A percentile compares a stretch with the other conserved stretches of the same genome.
Conservation (phyloP, 1,139 yeast species). For the Kurtzmaniella quercitrusa region DNA sequence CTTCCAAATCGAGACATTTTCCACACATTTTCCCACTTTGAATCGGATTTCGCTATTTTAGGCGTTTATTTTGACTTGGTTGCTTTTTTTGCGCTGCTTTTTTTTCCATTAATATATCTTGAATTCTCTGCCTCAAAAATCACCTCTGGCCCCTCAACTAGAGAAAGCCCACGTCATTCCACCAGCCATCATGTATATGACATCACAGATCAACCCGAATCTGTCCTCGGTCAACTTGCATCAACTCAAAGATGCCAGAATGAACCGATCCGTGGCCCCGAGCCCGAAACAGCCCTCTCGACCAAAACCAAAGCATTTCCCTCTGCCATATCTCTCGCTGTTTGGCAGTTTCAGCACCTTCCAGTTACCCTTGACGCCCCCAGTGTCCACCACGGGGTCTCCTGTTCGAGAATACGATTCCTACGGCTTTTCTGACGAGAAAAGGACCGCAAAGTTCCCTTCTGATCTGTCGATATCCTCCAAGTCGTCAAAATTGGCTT, state of each 20-base stretch:
- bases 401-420: slow-evolving; percentile 20
- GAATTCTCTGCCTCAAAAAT: background rate
- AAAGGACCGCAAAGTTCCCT: slow-evolving; percentile 1
- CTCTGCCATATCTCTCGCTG: slow-evolving; percentile 2
- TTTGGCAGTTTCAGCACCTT: slow-evolving; percentile 7
- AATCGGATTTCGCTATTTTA: background rate
- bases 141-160: background rate
- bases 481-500: background rate
- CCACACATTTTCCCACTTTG: background rate
- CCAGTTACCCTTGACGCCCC: slow-evolving; percentile 32
- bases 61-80: background rate
- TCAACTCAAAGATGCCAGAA: slow-evolving; percentile 1
- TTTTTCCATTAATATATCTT: background rate
- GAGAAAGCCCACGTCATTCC: background rate
- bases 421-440: slow-evolving; percentile 3
- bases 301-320: slow-evolving; percentile 4
- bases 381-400: slow-evolving; percentile 29
- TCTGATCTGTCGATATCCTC: background rate
- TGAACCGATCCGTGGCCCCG: background rate
- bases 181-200: slow-evolving; percentile 3
- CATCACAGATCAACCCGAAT: slow-evolving; percentile 22
- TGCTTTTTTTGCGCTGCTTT: background rate
- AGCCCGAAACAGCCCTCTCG: slow-evolving; percentile 1
- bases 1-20: background rate
- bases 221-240: slow-evolving; percentile 24